Evolutionary conservation across 202 grass and related monocot genomes (phyloP), one percentile per base, ranked within the genome.

Genomic region (Panicum virgatum): DNA sequence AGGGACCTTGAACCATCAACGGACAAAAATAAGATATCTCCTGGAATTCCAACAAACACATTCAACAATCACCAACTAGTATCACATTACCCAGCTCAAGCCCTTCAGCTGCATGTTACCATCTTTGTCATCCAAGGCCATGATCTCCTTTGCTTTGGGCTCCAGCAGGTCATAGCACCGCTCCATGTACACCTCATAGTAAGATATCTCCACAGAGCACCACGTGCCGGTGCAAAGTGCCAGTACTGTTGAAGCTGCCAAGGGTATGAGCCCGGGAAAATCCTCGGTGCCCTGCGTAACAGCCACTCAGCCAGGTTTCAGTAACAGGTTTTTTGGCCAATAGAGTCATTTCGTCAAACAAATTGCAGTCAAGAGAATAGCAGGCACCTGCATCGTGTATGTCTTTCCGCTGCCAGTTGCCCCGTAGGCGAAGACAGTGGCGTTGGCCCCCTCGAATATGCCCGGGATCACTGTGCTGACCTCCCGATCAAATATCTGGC

Each of bases 161-260:
- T 89, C 91, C 46, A 99, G 73, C 72, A 99, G 70, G 65, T 99
- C 93, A 64, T 96, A 99, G 56, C 96, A 99, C 27, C 87, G 75
- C 19, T 99, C 96, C 89, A 99, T 79, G 82, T 99, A 99, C 44
- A 96, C 87, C 76, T 99, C 96, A 59, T 92, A 99, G 82, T 96
- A 99, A 0, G 96, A 86, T 14, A 99, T 84, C 38, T 99, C 80
- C 27, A 96, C 71, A 0, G 80, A 92, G 69, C 73, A 91, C 86
- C 85, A 80, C 25, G 87, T 88, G 66, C 87, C 83, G 0, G 87
- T 87, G 16, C 96, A 86, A 23, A 72, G 76, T 3, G 85, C 88
- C 23, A 94, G 72, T n/a, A 94, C 29, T 0, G 91, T 88, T 48
- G 91, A 89, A 22, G 95, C 90, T 0, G 89, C 75, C 81, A 92